Evolutionary conservation across 192 early-diverging fungal species (phyloP), one percentile per base, ranked within the genome.

Genomic region (Mycoemilia scoparia): DNA sequence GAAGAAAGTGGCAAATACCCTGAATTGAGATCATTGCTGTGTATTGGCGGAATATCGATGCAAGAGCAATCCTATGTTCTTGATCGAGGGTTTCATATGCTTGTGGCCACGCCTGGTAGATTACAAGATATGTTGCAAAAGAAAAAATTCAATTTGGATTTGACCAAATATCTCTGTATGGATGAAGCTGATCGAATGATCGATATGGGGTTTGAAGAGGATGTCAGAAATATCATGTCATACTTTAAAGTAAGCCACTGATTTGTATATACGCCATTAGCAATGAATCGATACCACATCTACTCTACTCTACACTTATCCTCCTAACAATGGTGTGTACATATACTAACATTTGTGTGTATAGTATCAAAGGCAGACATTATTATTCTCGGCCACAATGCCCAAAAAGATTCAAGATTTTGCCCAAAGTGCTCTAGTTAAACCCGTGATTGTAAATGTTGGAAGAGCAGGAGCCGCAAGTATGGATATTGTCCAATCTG

Each of bases 131-230:
- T 97, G 83, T 49, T 97, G 11, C 59, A 57, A 9, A 84, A 83
- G 31, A 71, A 76, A n/a, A 80, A 77, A 37, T 72, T 96, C 36
- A 92, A 85, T 34, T 45, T 96, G 41, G 76, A 88, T 39, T 41
- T 75, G 25, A 93, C 89, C 69, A 78, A 69, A 45, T 90, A 73
- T 29, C 53, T 97, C 46, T 90, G 88, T 43, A 73, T 95, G 74
- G 92, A 97, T 57, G 92, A 97, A 54, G 92, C 92, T 8, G 92
- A 97, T 73, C 68, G 91, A 38, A 97, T 97, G 92, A 76, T 97
- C 34, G 92, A 97, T 49, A 82, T 92, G 74, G 89, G 89, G 21
- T 97, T 97, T 47, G 92, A 95, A 35, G 92, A 97, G 20, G 92
- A 95, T 49, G 80, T 92, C 21, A 72, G 92, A 31, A 84, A 79